A percentile compares a stretch with the other conserved stretches of the same genome.
Conservation (phyloP, 768 basidiomycete species). For the Jaapia argillacea region DNA sequence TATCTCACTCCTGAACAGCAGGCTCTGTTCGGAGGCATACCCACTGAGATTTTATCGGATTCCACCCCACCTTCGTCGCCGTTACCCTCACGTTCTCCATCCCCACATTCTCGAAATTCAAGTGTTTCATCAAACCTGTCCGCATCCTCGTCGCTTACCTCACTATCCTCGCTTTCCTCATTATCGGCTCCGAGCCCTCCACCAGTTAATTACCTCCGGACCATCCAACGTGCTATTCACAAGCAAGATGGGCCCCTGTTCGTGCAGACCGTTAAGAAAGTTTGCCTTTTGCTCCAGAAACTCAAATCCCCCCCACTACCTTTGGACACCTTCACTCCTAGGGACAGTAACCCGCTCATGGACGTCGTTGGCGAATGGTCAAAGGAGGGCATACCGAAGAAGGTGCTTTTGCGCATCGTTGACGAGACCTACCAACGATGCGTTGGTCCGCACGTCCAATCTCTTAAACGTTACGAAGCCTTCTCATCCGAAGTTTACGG, state of each 20-base stretch:
- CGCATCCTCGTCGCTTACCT: slow-evolving; percentile 16
- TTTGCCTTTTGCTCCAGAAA: slow-evolving; percentile 50
- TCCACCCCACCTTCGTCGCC: slow-evolving; percentile 23
- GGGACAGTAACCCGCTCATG: slow-evolving; percentile 38
- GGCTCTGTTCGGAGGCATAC: slow-evolving; percentile 56
- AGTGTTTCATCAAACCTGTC: slow-evolving; percentile 23
- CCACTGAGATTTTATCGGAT: slow-evolving; percentile 18
- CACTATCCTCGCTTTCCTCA: slow-evolving; percentile 20
- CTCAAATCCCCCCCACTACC: slow-evolving; percentile 60
- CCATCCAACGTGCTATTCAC: slow-evolving; percentile 62
- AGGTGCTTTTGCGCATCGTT: slow-evolving; percentile 63
- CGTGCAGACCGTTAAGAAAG: slow-evolving; percentile 43
- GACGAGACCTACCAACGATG: slow-evolving; percentile 92
- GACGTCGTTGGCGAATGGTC: slow-evolving; percentile 40
- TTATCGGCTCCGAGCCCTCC: slow-evolving; percentile 8
- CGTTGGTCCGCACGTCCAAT: slow-evolving; percentile 83
- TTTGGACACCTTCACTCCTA: slow-evolving; percentile 36
- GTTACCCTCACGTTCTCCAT: slow-evolving; percentile 27
- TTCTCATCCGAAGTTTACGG: slow-evolving; percentile 85
- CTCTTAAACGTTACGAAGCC: slow-evolving; percentile 70
- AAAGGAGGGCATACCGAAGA: slow-evolving; percentile 44
- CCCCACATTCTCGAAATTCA: slow-evolving; percentile 16
- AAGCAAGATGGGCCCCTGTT: slow-evolving; percentile 66
- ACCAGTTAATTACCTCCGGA: slow-evolving; percentile 36
- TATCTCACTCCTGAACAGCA: slow-evolving; percentile 63